Conservation (phyloP, 305 asterid species). For the Fraxinus ornus region DNA sequence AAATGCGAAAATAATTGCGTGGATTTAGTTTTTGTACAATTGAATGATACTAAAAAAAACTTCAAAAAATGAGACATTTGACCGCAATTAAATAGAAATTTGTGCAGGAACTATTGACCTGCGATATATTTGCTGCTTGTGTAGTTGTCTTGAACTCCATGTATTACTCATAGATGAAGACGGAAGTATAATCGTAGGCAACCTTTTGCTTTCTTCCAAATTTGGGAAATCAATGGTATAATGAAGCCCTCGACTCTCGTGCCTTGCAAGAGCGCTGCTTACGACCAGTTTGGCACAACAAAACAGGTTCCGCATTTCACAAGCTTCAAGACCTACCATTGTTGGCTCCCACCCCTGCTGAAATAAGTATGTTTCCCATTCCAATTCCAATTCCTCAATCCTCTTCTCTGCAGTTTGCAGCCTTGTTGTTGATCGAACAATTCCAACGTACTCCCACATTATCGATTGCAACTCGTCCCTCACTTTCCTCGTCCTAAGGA, state of each 20-base stretch:
- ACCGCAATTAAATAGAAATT: neutral
- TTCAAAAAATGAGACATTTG: neutral
- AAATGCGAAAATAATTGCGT: neutral
- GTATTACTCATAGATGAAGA: slow-evolving; percentile 51
- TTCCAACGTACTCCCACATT: slow-evolving; percentile 94
- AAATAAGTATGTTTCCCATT: slow-evolving; percentile 82
- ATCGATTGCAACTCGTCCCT: slow-evolving; percentile 66
- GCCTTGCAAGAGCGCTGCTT: slow-evolving; percentile 87
- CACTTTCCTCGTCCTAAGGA: slow-evolving; percentile 56
- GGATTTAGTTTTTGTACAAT: neutral
- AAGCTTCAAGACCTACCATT: slow-evolving; percentile 90
- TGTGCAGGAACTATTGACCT: slow-evolving; percentile 27
- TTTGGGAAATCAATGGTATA: slow-evolving; percentile 79
- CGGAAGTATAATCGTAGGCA: slow-evolving; percentile 86
- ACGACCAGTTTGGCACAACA: slow-evolving; percentile 95
- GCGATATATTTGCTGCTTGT: slow-evolving; percentile 47
- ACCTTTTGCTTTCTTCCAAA: slow-evolving; percentile 75
- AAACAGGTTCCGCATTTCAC: slow-evolving; percentile 94
- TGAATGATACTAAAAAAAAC: neutral
- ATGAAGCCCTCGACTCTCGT: slow-evolving; percentile 94
- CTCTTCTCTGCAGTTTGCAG: slow-evolving; percentile 69
- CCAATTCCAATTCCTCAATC: slow-evolving; percentile 75
- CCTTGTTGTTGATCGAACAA: slow-evolving; percentile 79
- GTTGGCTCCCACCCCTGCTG: slow-evolving; percentile 94
- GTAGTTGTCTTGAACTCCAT: slow-evolving; percentile 85